Evolutionary conservation across 805 yeast species (phyloP), one percentile per base, ranked within the genome.

Genomic region (Wickerhamomyces alni): DNA sequence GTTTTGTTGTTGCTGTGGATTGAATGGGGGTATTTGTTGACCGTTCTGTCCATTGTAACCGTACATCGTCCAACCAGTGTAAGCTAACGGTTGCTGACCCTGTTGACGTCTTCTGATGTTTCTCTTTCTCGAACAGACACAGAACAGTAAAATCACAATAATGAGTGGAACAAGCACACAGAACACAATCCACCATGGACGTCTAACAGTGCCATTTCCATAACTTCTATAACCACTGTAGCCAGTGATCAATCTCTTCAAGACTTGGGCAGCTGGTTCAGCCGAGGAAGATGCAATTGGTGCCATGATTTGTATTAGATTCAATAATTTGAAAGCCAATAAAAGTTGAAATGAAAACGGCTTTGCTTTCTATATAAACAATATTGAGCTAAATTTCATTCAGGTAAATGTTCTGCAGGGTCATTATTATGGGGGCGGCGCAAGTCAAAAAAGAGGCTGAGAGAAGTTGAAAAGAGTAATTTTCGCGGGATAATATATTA

Each of bases 151-250:
- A 8, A 30, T 3, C 15, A 36, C 6, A 11, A 24, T 17, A 12
- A 36, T 12, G 16, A 36, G 4, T 31, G 39, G 39, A 11, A 24
- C 16, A 25, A 37, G 30, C 18, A 37, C 39, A 17, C 25, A 17
- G 17, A 37, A 31, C 3, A 31, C 39, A 18, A 37, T 30, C 39
- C 39, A 37, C 39, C 39, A 37, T 8, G 38, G 38, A n/a, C 33
- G n/a, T 21, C 10, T n/a, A n/a, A n/a, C n/a, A n/a, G n/a, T n/a
- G n/a, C n/a, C n/a, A n/a, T n/a, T n/a, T n/a, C n/a, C n/a, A n/a
- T n/a, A 18, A 19, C 22, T 18, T 3, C 27, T n/a, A 17, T 30
- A 17, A 6, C 33, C 33, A 36, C 29, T 13, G 25, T 29, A 21
- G 12, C 30, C 30, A 13, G 18, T 17, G 17, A 15, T 15, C 7